Evolutionary conservation across 768 basidiomycete species (phyloP), one percentile per base, ranked within the genome.

Genomic region (Podaxis carcinomalis): DNA sequence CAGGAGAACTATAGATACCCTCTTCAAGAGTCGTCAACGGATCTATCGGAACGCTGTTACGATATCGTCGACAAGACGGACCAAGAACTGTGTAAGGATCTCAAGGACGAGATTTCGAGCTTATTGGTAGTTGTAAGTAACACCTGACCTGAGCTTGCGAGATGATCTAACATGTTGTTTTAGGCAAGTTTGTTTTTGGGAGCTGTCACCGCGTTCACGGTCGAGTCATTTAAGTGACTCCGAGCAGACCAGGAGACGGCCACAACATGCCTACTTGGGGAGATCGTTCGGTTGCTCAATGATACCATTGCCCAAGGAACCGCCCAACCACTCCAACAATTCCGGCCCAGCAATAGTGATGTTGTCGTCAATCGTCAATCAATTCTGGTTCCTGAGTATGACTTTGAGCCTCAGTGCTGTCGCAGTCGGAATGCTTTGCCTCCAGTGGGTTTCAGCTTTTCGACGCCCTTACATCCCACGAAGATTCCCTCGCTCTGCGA

Each of bases 341-440:
- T 35, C 32, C 6, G 0, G 7, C 51, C 59, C 39, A 21, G 11
- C 10, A 27, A 44, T 3, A 36, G 46, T 11, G 51, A 60, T 6
- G 16, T 60, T 11, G 42, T 60, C 13, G 51, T 62, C 9, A 62
- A 62, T 60, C 13, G 51, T 62, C 9, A 62, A 62, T 21, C 56
- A 56, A 32, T 7, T 62, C 37, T 62, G 54, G 60, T 62, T 62
- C 23, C 27, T 62, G 21, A 62, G 61, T 5, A 50, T 62, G 54
- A 56, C 54, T 27, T 9, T 62, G 44, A 62, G 61, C 44, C 35
- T 62, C 25, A 35, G 51, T n/a, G 61, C 56, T 6, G 56, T 55
- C 35, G 36, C 51, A 21, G 39, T 49, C 3, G 61, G 54, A 3
- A 62, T 50, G 11, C 56, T 62, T 5, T 62, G 61, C 19, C 47